Evolutionary conservation across 2,329 filamentous ascomycete genomes (phyloP), one percentile per base, ranked within the genome.

Genomic region (Blastomyces gilchristii): DNA sequence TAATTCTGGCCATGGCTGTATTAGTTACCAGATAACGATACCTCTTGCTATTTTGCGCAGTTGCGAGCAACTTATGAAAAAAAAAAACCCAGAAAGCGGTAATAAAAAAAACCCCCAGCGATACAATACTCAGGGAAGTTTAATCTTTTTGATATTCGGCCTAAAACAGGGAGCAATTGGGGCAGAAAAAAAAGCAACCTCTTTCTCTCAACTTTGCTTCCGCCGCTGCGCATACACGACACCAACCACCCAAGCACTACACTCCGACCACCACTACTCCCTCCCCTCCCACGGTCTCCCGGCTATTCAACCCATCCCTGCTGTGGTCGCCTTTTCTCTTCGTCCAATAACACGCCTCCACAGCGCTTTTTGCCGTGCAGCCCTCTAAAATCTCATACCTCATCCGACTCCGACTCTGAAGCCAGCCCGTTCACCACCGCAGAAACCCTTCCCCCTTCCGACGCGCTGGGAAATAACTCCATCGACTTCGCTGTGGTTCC

Each of bases 341-440:
- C 58, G 18, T 49, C 58, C 58, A 59, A 50, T 50, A 47, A 50
- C 41, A 47, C 43, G 41, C 25, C 43, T 59, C 43, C 58, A 50
- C 58, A n/a, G 43, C 58, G 43, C 34, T 57, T 59, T 58, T 28
- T 37, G 28, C 58, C 43, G 58, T 59, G 43, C 58, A 59, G 58
- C 58, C 43, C 8, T 59, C 43, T 37, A 47, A 59, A 59, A 49
- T 50, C 58, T 49, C 43, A 49, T 50, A 50, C 58, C 43, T 37
- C 25, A 22, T 47, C 25, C 41, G 43, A 59, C 43, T 37, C 57
- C 43, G 34, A 37, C 4, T 2, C 57, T 28, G 41, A 47, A 28
- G 57, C 25, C 41, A 59, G 28, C 43, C 57, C 43, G 41, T 37
- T 59, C 57, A 49, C 43, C 57, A 59, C 31, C 25, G 43, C 57